phyloP scores from a whole-genome alignment of 1,284 basidiomycete genomes.

The Puccinia novopanici region DNA sequence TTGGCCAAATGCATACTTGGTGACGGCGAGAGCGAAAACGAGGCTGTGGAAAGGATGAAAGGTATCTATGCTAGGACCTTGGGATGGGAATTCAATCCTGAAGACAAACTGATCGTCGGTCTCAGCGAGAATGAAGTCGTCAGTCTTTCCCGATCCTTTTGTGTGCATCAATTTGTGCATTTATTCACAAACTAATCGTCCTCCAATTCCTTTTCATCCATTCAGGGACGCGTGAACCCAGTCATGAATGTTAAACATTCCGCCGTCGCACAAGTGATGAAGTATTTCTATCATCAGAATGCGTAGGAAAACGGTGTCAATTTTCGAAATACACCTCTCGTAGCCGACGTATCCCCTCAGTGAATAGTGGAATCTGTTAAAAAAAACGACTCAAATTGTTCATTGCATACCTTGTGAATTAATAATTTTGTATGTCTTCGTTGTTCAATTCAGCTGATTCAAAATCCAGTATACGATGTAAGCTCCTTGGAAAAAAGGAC shows the following conservation, averaged over 20 bases:
- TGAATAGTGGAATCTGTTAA: too few species aligned
- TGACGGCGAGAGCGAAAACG: neutral
- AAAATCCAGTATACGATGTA: too few species aligned
- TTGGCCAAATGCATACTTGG: neutral
- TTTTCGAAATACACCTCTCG: too few species aligned
- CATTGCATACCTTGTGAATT: too few species aligned
- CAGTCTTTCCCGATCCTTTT: neutral
- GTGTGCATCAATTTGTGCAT: neutral
- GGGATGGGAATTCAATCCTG: neutral
- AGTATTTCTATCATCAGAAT: slow-evolving; percentile 28
- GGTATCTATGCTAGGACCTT: slow-evolving; percentile 15
- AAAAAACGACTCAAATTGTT: too few species aligned
- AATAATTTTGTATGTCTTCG: too few species aligned
- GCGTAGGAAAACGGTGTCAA: neutral
- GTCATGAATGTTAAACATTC: slow-evolving; percentile 17
- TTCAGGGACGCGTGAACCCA: slow-evolving; percentile 4
- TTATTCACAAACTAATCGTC: neutral
- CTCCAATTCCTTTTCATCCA: neutral
- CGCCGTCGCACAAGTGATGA: slow-evolving; percentile 13
- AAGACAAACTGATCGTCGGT: slow-evolving; percentile 15
- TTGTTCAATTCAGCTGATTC: too few species aligned
- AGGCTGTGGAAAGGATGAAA: slow-evolving; percentile 13
- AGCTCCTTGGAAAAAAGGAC: too few species aligned
- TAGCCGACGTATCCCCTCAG: too few species aligned
- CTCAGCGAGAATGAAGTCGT: slow-evolving; percentile 10